Evolutionary conservation across 2,329 filamentous ascomycete species (phyloP), one percentile per base, ranked within the genome.

Genomic region (Beauveria brongniartii): DNA sequence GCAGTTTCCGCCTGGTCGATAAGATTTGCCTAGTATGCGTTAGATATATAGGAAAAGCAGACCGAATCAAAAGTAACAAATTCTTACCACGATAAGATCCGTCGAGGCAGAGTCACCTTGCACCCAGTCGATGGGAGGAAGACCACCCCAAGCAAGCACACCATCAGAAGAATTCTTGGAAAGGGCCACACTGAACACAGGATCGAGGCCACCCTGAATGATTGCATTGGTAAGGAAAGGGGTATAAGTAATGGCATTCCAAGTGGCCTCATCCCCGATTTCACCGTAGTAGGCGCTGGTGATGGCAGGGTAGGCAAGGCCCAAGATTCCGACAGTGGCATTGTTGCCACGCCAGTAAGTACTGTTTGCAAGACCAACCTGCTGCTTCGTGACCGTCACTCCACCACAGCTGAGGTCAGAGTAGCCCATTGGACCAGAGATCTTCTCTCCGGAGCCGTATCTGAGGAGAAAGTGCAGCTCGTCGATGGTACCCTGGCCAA

Each of bases 261-360:
- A 75, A 8, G 72, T 64, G 5, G 70, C 69, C 48, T 78, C 74
- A n/a, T 76, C 70, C 3, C 69, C 69, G 12, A 72, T 65, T 1
- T 70, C 67, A 22, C 78, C 78, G 30, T 72, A 71, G 63, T 76
- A 82, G 14, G 75, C 78, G 55, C 75, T 81, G 1, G 80, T 81
- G 34, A 83, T 68, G 46, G 77, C 73, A 2, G 79, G 77, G 59
- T 80, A 82, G 0, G 78, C 80, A 61, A 83, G 73, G 0, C 80
- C 80, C 22, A 82, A 68, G 50, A 82, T 71, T 6, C 80, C 80
- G 59, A 77, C 78, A 26, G 80, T 82, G 48, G 76, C 65, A 67
- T 82, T 82, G 69, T 82, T 77, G 51, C 80, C 80, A 60, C 72
- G 72, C 80, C 80, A 82, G 66, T 75, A 75, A 2, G 80, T 80